Conservation (phyloP, 2,329 filamentous ascomycete genomes). For the Coniochaeta ligniaria region DNA sequence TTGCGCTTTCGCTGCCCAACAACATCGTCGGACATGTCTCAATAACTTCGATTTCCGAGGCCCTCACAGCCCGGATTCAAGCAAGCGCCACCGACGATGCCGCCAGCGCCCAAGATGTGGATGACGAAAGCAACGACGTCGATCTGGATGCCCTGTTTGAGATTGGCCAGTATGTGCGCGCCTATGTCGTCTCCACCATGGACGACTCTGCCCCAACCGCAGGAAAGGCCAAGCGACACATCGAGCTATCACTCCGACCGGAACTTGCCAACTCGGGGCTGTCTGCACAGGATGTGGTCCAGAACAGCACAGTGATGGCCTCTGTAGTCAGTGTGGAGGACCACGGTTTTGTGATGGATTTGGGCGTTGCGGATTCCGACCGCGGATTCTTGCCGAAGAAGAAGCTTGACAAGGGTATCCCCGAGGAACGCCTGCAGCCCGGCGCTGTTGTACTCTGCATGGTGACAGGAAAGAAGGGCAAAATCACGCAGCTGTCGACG, state of each 20-base stretch:
- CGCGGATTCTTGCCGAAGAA: conserved; percentile 81
- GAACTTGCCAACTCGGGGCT: conserved; percentile 71
- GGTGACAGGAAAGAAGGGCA: conserved; percentile 70
- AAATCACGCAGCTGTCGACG: conserved; percentile 79
- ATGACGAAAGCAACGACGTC: conserved; percentile 49
- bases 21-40: conserved; percentile 86
- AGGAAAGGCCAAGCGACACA: conserved; percentile 66
- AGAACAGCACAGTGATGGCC: conserved; percentile 76
- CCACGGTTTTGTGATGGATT: conserved; percentile 88
- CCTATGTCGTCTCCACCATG: conserved; percentile 71
- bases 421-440: conserved; percentile 65
- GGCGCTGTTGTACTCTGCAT: conserved; percentile 81
- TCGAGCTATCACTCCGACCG: conserved; percentile 82
- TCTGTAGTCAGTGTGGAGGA: conserved; percentile 90
- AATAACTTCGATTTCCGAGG: conserved; percentile 82
- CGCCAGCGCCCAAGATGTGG: conserved; percentile 26
- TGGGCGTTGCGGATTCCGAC: conserved; percentile 63
- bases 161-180: conserved; percentile 81
- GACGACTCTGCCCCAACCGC: conserved; percentile 46
- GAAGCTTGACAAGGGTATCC: conserved; percentile 62
- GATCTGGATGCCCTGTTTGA: conserved; percentile 70
- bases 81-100: conserved; percentile 51
- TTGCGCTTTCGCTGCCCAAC: conserved; percentile 82
- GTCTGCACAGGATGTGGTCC: conserved; percentile 62
- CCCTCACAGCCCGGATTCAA: conserved; percentile 70